Base-by-base conservation (phyloP, 2,329 filamentous ascomycete species). In the Lachnellula subtilissima region DNA sequence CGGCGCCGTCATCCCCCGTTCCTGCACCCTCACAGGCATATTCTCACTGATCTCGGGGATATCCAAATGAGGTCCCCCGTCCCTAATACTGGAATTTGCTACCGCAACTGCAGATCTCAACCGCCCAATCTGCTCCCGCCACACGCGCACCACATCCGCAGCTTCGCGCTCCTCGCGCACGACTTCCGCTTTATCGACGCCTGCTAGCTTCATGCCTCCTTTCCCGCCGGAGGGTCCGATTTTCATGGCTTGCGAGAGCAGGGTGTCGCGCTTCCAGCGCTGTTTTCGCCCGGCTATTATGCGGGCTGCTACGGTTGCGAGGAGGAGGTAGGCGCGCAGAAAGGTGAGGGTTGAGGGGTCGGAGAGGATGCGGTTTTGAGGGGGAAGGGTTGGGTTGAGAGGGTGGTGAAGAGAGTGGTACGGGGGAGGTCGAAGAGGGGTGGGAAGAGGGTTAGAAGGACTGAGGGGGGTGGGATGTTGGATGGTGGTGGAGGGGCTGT, bases 161-260 rank as follows among this genome's bases (percentile, higher is more conserved):
- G 85, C 88, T 73, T 96, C 91, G 62, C 91, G 83, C 61, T 96
- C 88, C 74, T 97, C 93, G 56, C 90, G 87, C 23, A 83, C 78
- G n/a, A 82, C 78, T 71, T 97, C 91, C 3, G 85, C 82, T 72
- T 88, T 93, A 72, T 96, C 92, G 42, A 97, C 77, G 12, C 90
- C 88, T 0, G 87, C 83, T 19, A 97, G 81, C 73, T 97, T 97
- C 93, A 97, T 97, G 3, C 93, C 87, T 1, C 92, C 86, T 65
- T 89, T 90, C 52, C 85, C 82, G 3, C 85, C 86, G 2, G 90
- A 89, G 19, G 82, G 82, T 0, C 84, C 84, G 59, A 97, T 96
- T 55, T 88, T 85, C 89, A 96, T 96, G 67, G 87, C 86, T 71
- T 96, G 91, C 1, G 89, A 83, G 12, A 97, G 77, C 59, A 91